Evolutionary conservation across 352 stramenopile species (phyloP), one percentile per base, ranked within the genome.

Genomic region (Phytophthora crassamura): DNA sequence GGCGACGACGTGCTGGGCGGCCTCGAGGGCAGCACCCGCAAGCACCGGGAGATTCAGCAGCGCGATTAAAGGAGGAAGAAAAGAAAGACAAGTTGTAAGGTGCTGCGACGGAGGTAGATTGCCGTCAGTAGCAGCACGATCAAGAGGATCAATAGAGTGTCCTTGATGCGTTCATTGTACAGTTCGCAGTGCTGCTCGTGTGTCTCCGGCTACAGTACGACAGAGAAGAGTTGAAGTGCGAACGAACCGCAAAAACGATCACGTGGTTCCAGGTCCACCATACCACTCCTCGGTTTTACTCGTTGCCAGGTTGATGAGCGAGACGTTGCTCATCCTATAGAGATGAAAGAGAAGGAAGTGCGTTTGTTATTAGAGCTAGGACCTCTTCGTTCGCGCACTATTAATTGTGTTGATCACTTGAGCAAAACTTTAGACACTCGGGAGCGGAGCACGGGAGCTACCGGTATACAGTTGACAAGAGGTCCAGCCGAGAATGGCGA

Each of bases 1-100:
- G 66, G 66, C 5, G 59, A 74, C 12, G 66, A 74, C 41, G 48
- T 74, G 0, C 38, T 74, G 20, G 48, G 59, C 12, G 66, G 66
- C 12, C 59, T 74, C 16, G 66, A 74, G 28, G 66, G 66, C 20
- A 74, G 66, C 41, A 74, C 66, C 2, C 56, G 56, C 28, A 69
- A 69, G 41, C 66, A 74, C 38, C 34, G 60, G 45, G 66, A 74
- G 14, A 74, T 74, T 36, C 32, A 52, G 5, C 52, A 74, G 41
- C 66, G 66, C 9, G 48, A 74, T 15, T 39, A 18, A n/a, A n/a
- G n/a, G n/a, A n/a, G n/a, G n/a, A n/a, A n/a, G n/a, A n/a, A n/a
- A n/a, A n/a, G n/a, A n/a, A n/a, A n/a, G n/a, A n/a, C n/a, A n/a
- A n/a, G n/a, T n/a, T n/a, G n/a, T n/a, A n/a, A n/a, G n/a, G n/a